Evolutionary conservation across 164 flowering plant species (phyloP), one percentile per base, ranked within the genome.

Genomic region (Warburgia ugandensis): DNA sequence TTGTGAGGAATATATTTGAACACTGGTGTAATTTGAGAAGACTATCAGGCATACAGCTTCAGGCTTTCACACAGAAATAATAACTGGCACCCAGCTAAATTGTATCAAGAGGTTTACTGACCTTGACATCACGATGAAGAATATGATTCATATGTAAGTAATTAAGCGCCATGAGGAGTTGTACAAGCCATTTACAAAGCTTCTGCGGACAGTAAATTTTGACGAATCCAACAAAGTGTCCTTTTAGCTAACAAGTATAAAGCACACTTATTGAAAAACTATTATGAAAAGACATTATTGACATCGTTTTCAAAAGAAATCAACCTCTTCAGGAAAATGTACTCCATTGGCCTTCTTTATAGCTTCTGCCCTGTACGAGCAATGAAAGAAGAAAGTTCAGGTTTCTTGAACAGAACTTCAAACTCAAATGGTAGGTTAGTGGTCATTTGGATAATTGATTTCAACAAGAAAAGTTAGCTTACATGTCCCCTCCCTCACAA

Each of bases 91-190:
- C 45, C n/a, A 30, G 29, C 21, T 27, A 16, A 55, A 35, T 25
- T 28, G 39, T 25, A 37, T 14, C 11, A 45, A 63, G 54, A 39
- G 17, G 35, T 54, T 46, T 48, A 71, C 80, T 59, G 41, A 94
- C 99, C 96, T 94, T 94, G 55, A 94, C 99, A 79, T 94, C 99
- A 48, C 99, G 96, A 69, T 94, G 99, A 66, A 94, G 90, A 68
- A 94, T 73, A 65, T 94, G 92, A 66, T 84, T 94, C 30, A 55
- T 55, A 49, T 94, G 97, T 77, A 94, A 74, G 72, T 94, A 89
- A 48, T 94, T 96, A 21, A 94, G 86, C 3, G 99, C 99, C 88
- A 89, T 75, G 33, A 94, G 75, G 44, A 94, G 87, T 62, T 94
- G 99, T 58, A 81, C 96, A 36, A 94, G 77, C 99, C 99, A 94